These are phyloP conservation scores for Dothideomycetidae sp. DNA, from an alignment of 2,329 filamentous ascomycete genomes.

Conservation along the genomic window DNA sequence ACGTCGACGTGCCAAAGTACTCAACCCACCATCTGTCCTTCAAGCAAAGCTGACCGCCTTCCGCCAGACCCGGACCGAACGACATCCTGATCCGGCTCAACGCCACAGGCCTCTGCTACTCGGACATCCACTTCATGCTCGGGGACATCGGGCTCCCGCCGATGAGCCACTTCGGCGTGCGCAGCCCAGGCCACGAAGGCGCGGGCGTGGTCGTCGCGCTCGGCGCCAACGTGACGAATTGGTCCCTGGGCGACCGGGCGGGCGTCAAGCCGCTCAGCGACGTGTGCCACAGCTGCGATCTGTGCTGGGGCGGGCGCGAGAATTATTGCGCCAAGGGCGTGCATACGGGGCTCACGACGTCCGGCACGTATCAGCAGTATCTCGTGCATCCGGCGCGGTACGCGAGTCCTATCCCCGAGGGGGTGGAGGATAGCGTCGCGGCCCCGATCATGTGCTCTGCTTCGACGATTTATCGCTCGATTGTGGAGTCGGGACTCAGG, in stretches of 20 bases:
- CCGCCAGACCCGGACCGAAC: slow-evolving; percentile 29
- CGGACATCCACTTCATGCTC: slow-evolving; percentile 44
- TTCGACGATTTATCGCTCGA: slow-evolving; percentile 43
- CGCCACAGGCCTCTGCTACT: slow-evolving; percentile 43
- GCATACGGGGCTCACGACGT: slow-evolving; percentile 31
- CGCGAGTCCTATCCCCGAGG: slow-evolving; percentile 41
- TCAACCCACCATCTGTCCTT: not conserved
- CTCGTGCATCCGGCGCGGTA: slow-evolving; percentile 41
- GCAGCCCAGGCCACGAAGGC: slow-evolving; percentile 41
- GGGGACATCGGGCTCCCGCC: slow-evolving; percentile 36
- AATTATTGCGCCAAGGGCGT: slow-evolving; percentile 36
- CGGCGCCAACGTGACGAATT: slow-evolving; percentile 38
- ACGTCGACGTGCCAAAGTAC: slow-evolving; percentile 35
- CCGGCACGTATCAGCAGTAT: slow-evolving; percentile 46
- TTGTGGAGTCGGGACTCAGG: slow-evolving; percentile 36
- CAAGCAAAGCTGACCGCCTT: no score
- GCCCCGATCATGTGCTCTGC: slow-evolving; percentile 48
- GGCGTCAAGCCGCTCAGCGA: slow-evolving; percentile 39
- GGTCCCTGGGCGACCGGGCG: slow-evolving; percentile 40
- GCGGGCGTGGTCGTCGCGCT: slow-evolving; percentile 44
- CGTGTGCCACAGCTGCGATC: slow-evolving; percentile 37
- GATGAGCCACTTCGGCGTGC: slow-evolving; percentile 28
- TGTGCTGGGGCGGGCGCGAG: slow-evolving; percentile 39
- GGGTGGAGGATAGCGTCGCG: slow-evolving; percentile 40
- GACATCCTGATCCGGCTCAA: slow-evolving; percentile 45